phyloP scores from a whole-genome alignment of 2,329 filamentous ascomycete species.

The Sclerotiophoma versabilis region DNA sequence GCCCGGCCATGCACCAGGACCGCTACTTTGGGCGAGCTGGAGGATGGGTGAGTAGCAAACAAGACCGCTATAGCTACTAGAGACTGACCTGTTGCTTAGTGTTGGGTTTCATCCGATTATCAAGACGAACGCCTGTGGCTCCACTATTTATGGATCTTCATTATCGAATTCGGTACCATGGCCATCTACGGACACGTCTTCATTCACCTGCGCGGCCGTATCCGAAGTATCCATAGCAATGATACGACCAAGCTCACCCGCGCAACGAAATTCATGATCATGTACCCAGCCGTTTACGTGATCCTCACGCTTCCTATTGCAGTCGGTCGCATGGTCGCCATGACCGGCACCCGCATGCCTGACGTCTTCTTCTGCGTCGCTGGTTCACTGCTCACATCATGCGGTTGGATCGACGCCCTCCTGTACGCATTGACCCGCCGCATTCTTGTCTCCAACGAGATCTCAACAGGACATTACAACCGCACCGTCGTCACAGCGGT shows the following conservation, averaged over 20 bases:
- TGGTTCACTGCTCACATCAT: constrained; percentile 62
- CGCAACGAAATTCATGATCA: constrained; percentile 64
- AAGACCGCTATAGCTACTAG: neutral
- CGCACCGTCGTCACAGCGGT: constrained; percentile 29
- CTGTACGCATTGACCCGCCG: constrained; percentile 54
- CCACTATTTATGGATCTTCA: constrained; percentile 63
- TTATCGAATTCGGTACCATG: constrained; percentile 60
- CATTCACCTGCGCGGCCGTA: constrained; percentile 56
- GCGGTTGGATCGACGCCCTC: constrained; percentile 54
- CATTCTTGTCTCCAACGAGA: constrained; percentile 45
- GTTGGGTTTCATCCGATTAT: constrained; percentile 57
- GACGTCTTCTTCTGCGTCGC: constrained; percentile 66
- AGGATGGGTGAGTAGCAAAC: constrained; percentile 55
- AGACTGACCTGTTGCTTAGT: constrained; percentile 43
- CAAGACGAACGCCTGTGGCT: constrained; percentile 58
- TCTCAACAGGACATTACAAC: constrained; percentile 37
- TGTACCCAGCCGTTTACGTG: constrained; percentile 71
- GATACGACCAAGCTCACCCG: constrained; percentile 45
- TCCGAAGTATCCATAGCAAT: constrained; percentile 48
- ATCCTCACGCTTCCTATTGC: constrained; percentile 71
- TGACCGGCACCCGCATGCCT: constrained; percentile 52
- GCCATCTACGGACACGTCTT: constrained; percentile 58
- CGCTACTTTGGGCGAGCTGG: constrained; percentile 58
- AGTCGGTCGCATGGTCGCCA: constrained; percentile 48
- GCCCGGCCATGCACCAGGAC: constrained; percentile 52